Evolutionary conservation across 1,284 basidiomycete species (phyloP), one percentile per base, ranked within the genome.

Genomic region (Pulveroboletus sp.): DNA sequence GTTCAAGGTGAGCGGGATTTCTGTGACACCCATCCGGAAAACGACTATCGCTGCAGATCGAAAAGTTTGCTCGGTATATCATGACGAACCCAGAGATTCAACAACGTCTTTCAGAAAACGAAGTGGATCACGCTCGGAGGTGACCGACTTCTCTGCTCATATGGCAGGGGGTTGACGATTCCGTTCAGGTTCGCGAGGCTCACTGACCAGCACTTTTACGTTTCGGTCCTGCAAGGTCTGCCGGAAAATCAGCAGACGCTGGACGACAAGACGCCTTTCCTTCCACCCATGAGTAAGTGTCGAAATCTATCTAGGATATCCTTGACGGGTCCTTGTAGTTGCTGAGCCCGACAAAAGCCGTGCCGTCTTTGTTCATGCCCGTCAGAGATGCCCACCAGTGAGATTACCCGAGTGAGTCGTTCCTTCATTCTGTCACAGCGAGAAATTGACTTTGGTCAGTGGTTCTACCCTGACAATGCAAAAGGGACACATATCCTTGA

Each of bases 31-130:
- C 28, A 15, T 24, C 11, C n/a, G 39, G 26, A 35, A 22, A 33
- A 39, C 18, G 10, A 24, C 17, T 1, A 5, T 49, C 31, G 6
- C 25, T 50, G 35, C 68, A 96, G 94, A 91, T 96, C 53, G 94
- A 96, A 72, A 89, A 87, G 70, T 92, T 86, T 69, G 86, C 92
- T 18, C 84, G 89, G 36, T 85, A 87, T 64, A 90, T 97, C 42
- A 83, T 83, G 24, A 75, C 79, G 5, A 86, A 84, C 22, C 84
- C 85, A 0, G 83, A 84, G 7, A 71, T 89, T 2, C 92, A 94
- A 63, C 79, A 78, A 17, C 81, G 84, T 38, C 74, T 96, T 44
- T 93, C 92, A 0, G 84, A 85, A 36, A 86, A 86, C 18, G 94
- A 96, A 70, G 81, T 90, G 14, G 82, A 85, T 35, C 90, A 94